A percentile compares a stretch with the other conserved stretches of the same genome.
phyloP scores from a whole-genome alignment of 441 rosid species.

The Corymbia citriodora region DNA sequence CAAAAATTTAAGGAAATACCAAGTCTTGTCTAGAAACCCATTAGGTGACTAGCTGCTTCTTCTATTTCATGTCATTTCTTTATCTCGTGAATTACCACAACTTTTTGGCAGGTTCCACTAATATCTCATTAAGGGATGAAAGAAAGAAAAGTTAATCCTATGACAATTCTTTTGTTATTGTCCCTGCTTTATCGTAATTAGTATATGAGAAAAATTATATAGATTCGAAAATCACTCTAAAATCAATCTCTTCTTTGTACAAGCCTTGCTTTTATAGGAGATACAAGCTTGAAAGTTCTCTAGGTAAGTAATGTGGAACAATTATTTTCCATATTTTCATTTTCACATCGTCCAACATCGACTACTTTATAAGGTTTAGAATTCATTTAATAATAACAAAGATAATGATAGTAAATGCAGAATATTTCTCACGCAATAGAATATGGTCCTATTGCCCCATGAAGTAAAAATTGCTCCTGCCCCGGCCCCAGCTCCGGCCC shows the following conservation, averaged over 20 bases:
- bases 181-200: background rate
- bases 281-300: too few species aligned
- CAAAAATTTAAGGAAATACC: too few species aligned
- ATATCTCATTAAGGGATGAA: background rate
- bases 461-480: background rate
- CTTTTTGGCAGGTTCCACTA: background rate
- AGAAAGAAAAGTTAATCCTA: background rate
- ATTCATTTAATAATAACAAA: too few species aligned
- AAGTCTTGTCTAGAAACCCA: too few species aligned
- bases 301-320: too few species aligned
- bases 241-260: too few species aligned
- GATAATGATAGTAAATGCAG: background rate
- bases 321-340: background rate
- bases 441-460: background rate
- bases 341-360: background rate
- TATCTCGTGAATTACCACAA: too few species aligned
- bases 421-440: background rate
- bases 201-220: background rate
- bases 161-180: background rate
- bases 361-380: background rate
- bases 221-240: too few species aligned
- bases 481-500: background rate
- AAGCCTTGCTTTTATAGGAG: too few species aligned
- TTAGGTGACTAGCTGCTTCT: too few species aligned
- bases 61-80: too few species aligned